Evolutionary conservation across 2,329 filamentous ascomycete species (phyloP).

Genomic region (Hypoxylon sp.): DNA sequence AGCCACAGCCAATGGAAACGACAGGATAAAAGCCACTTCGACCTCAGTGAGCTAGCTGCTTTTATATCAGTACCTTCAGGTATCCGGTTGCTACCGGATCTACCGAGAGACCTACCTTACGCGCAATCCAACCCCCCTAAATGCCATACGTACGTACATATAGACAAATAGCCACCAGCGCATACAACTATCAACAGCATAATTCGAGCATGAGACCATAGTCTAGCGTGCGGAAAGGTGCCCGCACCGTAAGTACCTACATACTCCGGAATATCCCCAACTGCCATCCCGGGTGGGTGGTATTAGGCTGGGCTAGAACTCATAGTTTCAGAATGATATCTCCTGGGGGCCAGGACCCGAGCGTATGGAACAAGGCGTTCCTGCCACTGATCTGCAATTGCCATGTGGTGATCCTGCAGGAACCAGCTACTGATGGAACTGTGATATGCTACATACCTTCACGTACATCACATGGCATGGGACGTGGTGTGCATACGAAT

Average conservation of each 20-base stretch:
- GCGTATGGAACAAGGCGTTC: slow-evolving; percentile 9
- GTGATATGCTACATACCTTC: background rate
- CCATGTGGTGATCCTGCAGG: slow-evolving; percentile 30
- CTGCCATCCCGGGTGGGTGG: background rate
- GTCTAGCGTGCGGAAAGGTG: background rate
- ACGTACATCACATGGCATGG: background rate
- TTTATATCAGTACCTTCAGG: background rate
- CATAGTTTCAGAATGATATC: background rate
- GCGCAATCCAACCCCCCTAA: background rate
- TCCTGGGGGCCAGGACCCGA: slow-evolving; percentile 25
- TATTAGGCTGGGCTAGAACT: background rate
- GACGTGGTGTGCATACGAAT: background rate
- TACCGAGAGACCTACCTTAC: background rate
- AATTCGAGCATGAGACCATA: background rate
- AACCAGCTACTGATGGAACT: slow-evolving; percentile 13
- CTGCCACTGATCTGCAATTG: slow-evolving; percentile 12
- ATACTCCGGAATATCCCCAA: slow-evolving; percentile 12
- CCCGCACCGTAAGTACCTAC: background rate
- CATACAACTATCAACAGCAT: background rate
- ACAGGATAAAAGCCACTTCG: background rate
- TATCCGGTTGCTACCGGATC: background rate
- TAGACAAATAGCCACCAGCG: background rate
- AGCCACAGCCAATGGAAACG: slow-evolving; percentile 10
- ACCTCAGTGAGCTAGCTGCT: background rate
- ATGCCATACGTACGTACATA: background rate